Base-by-base conservation (phyloP, 2,329 filamentous ascomycete genomes). In the Penicillium sp. region DNA sequence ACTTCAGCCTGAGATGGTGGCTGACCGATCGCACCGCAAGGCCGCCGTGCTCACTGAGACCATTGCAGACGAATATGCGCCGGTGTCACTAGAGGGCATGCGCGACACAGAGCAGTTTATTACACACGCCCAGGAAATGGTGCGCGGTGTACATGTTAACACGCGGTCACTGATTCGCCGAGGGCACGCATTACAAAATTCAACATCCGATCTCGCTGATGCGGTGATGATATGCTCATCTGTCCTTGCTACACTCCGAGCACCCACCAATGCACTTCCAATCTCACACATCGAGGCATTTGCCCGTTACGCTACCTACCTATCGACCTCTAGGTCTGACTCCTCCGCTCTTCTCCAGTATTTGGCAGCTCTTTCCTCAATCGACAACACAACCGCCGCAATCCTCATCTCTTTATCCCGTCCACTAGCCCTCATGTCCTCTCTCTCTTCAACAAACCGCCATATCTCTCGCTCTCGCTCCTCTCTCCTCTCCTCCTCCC, bases 31-130 rank as follows among this genome's bases (percentile, higher is more conserved):
- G 62, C 86, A 87, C 55, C 86, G 92, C 61, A 99, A 99, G 76
- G 90, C 91, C 4, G 89, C 93, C 72, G 86, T 89, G 0, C 84
- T 93, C 29, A 81, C 85, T 3, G 94, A 99, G 70, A 93, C 88
- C 55, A 88, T 99, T 35, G 85, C 86, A 53, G 94, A 99, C 59
- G 94, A 99, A 71, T 91, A 90, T 67, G 87, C 91, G 62, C 93
- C 94, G 0, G 82, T 97, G 35, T 79, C 77, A 53, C 53, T 62
- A 19, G 85, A 89, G 61, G 90, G 94, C 62, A 85, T 93, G 48
- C 85, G 87, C 29, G 93, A 97, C 74, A 92, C 97, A 3, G 93
- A 97, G 70, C 88, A 94, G 66, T 96, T 99, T 74, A 88, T 96
- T 53, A 88, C 91, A 52, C 90, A 96, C 70, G 93, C 93, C 21